Evolutionary conservation across 768 basidiomycete species (phyloP), one percentile per base, ranked within the genome.

Genomic region (Termitomyces bulborhizus): DNA sequence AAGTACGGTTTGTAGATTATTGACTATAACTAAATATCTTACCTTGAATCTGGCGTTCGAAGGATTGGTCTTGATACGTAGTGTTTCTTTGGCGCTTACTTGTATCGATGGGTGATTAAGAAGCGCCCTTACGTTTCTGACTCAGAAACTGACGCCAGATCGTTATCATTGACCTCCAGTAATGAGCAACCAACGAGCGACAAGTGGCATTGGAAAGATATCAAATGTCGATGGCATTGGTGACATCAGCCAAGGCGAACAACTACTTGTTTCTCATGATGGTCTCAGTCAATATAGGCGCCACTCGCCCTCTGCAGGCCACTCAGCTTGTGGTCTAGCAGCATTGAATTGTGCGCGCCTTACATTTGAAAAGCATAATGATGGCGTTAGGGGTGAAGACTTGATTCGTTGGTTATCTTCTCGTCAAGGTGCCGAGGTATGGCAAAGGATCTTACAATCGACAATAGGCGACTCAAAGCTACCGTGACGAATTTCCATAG

Each of bases 311-410:
- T 39, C 47, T 36, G 45, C 26, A n/a, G 80, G 67, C 36, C 59
- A 60, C 49, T 65, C 85, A 41, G 76, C 84, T 2, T 88, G 85
- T 57, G 86, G 86, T 16, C 72, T 88, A 26, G 85, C 86, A 24
- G 80, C 82, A 1, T 66, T 87, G 62, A 86, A 87, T 63, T 85
- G 83, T 57, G 82, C 79, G 11, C 73, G 83, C 51, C 60, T 82
- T 6, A 70, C 76, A 8, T 74, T 84, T 34, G 70, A 62, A 45
- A 66, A 65, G 24, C 71, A 76, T 51, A 37, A 50, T 31, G 60
- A 66, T 37, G 64, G 63, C 5, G 69, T 72, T 3, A 32, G 65
- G 24, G 71, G 65, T 6, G 61, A 53, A 11, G 60, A 57, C 24
- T 62, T 80, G 21, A 53, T 79, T 11, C 51, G 64, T 26, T 63